These are phyloP conservation scores for Alnus rubra DNA, from an alignment of 306 rosid species.

Conservation along the genomic window DNA sequence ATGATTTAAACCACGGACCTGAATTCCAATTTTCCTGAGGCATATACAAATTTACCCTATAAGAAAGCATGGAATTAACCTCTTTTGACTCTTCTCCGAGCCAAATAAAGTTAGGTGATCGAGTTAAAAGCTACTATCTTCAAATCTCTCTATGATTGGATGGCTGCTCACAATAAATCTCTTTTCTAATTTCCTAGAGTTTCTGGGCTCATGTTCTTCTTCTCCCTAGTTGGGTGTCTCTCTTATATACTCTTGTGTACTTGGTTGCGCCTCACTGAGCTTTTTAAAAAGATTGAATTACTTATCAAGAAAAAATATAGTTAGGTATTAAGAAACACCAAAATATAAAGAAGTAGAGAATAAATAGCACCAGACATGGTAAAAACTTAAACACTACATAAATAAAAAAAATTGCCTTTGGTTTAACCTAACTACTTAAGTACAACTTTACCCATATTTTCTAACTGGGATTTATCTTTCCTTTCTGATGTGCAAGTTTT, in stretches of 20 bases:
- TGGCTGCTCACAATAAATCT: too few species aligned
- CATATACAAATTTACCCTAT: not conserved
- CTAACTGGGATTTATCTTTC: constrained; percentile 3
- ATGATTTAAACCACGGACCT: not conserved
- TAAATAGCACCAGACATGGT: not conserved
- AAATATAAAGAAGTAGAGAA: not conserved
- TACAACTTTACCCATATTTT: not conserved
- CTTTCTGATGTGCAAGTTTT: not conserved
- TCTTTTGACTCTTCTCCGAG: not conserved
- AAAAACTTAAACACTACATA: not conserved
- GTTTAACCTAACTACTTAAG: not conserved
- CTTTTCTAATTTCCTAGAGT: too few species aligned
- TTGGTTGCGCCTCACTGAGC: too few species aligned
- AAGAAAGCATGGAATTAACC: not conserved
- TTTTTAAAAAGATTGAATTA: too few species aligned
- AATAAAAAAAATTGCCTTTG: not conserved
- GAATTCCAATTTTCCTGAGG: not conserved
- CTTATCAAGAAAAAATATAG: not conserved
- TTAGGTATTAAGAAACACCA: not conserved
- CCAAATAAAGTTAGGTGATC: too few species aligned
- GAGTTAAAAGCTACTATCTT: too few species aligned
- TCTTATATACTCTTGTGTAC: too few species aligned
- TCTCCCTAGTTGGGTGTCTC: too few species aligned
- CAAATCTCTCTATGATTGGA: too few species aligned
- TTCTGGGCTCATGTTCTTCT: too few species aligned